Base-by-base conservation (phyloP, 2,329 filamentous ascomycete species). In the Penicillium frequentans region DNA sequence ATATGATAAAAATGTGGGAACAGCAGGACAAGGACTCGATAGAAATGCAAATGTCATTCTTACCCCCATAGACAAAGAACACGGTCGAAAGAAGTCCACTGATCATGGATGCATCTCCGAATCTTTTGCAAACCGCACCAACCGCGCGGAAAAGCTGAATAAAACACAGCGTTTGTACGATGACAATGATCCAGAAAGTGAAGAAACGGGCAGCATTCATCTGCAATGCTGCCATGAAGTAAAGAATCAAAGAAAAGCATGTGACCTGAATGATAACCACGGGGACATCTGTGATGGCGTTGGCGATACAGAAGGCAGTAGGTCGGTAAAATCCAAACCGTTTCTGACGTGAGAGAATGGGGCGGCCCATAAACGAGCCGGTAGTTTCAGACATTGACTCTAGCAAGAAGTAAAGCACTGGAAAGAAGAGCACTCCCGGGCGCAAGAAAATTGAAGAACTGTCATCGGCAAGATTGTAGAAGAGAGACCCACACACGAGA, bases 331-430 rank as follows among this genome's bases (percentile, higher is more conserved):
- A 89, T 0, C 84, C 84, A 62, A 88, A 89, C 7, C 81, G 82
- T 65, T 88, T 88, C 69, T 89, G 86, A 65, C 88, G 88, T 19
- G 87, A 77, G 21, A 90, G 73, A 59, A 90, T 88, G 0, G 86
- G 86, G 49, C 86, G 83, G 3, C 82, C 82, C 63, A 82, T 78
- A 61, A 88, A 90, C 0, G 85, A 83, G 1, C 81, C 74, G 0
- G 85, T 84, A 14, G 84, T 79, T 62, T 88, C 84, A 3, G 82
- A 81, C 44, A 87, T 68, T 2, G 84, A 82, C 26, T 86, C 76
- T 1, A 87, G 74, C 2, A 85, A 79, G 58, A 86, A 86, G 72
- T 86, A 86, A 0, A 87, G 75, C 0, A 86, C 68, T 31, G 84
- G 78, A 63, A 86, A 84, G 71, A 86, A 87, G 14, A 87, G 73